Evolutionary conservation across 441 rosid species (phyloP).

Genomic region (Breynia disticha): DNA sequence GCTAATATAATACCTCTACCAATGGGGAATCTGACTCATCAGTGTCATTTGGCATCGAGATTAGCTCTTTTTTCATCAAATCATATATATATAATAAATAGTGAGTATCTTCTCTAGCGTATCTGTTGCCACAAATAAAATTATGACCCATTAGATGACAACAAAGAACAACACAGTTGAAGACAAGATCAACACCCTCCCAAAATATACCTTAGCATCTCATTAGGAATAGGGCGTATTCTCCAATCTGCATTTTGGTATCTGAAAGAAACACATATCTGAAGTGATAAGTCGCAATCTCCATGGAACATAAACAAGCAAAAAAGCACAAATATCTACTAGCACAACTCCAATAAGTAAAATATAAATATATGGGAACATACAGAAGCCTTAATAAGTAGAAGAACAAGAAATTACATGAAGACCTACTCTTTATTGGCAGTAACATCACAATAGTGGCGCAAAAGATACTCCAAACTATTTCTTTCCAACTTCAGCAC

Average conservation of each 20-base stretch:
- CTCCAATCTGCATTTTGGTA: slow-evolving; percentile 98
- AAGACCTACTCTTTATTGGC: slow-evolving; percentile 81
- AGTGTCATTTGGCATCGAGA: slow-evolving; percentile 29
- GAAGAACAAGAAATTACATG: slow-evolving; percentile 7
- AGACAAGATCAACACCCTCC: background rate
- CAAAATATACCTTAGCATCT: slow-evolving; percentile 53
- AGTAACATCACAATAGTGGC: slow-evolving; percentile 65
- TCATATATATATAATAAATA: slow-evolving; percentile 74
- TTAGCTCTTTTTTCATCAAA: slow-evolving; percentile 46
- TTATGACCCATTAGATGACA: slow-evolving; percentile 6
- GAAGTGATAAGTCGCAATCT: background rate
- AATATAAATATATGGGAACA: background rate
- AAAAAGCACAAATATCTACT: background rate
- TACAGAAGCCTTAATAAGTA: background rate
- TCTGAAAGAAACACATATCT: slow-evolving; percentile 36
- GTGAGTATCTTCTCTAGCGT: slow-evolving; percentile 96
- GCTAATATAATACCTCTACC: slow-evolving; percentile 45
- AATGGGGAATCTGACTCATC: slow-evolving; percentile 49
- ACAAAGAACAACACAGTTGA: background rate
- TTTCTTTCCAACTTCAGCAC: slow-evolving; percentile 79
- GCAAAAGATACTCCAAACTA: slow-evolving; percentile 82
- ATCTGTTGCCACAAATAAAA: slow-evolving; percentile 38
- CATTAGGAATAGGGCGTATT: slow-evolving; percentile 73
- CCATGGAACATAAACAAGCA: background rate
- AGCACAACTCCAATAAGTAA: background rate